phyloP scores from a whole-genome alignment of 352 stramenopile genomes.

The Pythium guiyangense region DNA sequence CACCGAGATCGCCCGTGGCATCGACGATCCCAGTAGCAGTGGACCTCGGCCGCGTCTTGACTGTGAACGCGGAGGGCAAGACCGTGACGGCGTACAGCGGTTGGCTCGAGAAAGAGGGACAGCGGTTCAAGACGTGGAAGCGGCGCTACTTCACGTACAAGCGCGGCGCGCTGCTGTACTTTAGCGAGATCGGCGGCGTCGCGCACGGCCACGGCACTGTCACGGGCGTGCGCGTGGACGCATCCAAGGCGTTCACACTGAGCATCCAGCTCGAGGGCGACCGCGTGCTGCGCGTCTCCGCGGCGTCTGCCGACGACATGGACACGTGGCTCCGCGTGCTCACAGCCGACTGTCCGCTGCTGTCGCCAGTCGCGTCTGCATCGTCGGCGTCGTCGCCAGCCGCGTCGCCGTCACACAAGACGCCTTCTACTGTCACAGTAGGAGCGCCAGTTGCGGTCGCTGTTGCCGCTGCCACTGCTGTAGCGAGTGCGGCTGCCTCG shows the following conservation, averaged over 20 bases:
- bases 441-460: background rate
- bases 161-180: slow-evolving; percentile 70
- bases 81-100: slow-evolving; percentile 32
- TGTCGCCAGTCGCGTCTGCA: background rate
- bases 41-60: slow-evolving; percentile 5
- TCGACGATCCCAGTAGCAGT: background rate
- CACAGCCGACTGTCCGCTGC: slow-evolving; percentile 1
- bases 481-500: too few species aligned
- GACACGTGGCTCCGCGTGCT: slow-evolving; percentile 45
- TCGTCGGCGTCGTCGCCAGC: background rate
- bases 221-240: slow-evolving; percentile 32
- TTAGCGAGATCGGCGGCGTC: slow-evolving; percentile 50
- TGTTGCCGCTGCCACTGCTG: slow-evolving; percentile 10
- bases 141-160: slow-evolving; percentile 68
- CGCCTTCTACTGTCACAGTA: too few species aligned
- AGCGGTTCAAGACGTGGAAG: slow-evolving; percentile 78
- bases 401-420: background rate
- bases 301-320: slow-evolving; percentile 29
- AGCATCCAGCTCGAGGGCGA: slow-evolving; percentile 31
- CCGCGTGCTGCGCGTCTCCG: slow-evolving; percentile 31
- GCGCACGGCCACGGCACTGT: slow-evolving; percentile 59
- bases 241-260: slow-evolving; percentile 45
- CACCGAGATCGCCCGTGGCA: background rate
- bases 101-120: slow-evolving; percentile 76
- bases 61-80: slow-evolving; percentile 20